Base-by-base conservation (phyloP, 306 rosid species). In the Pyrus bretschneideri region DNA sequence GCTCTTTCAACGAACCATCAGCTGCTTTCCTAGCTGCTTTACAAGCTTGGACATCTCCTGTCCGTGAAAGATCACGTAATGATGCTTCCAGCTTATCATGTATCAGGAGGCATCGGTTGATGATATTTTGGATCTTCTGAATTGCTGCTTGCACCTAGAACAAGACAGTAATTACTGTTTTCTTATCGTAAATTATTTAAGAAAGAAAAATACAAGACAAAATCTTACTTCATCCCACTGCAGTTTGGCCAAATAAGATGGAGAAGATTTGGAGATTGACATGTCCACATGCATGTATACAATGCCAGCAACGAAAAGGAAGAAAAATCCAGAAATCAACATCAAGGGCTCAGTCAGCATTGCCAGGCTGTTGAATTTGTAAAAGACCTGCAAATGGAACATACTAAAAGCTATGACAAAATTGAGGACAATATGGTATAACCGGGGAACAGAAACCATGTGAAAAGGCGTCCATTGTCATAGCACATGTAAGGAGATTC, bases 151-250 rank as follows among this genome's bases (percentile, higher is more conserved):
- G 97, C 76, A 92, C 98, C 99, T 96, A 90, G 80, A 86, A 81
- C 75, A 73, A 76, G 3, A 25, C 52, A 76, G 62, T 40, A 70
- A 63, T 54, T 15, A 58, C 52, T 61, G 61, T 72, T 23, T 71
- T 38, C 33, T 15, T 27, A 74, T 4, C 70, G 79, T 67, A 45
- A 81, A 73, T 64, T 19, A 61, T 38, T 76, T 19, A 21, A 40
- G 71, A 55, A 83, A 46, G 19, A 46, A 63, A 66, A 38, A 72
- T 25, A 68, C n/a, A 67, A 49, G 60, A 75, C 38, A 78, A 65
- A 62, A 64, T 70, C 83, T 77, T 80, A 92, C 99, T 89, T 96
- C 98, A 80, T 96, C 99, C 99, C 98, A 92, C 83, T 92, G 98
- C 74, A 90, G 83, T 80, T 89, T 91, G 46, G 98, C 98, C 86